phyloP scores from a whole-genome alignment of 768 basidiomycete species.

The Dioszegia hungarica region DNA sequence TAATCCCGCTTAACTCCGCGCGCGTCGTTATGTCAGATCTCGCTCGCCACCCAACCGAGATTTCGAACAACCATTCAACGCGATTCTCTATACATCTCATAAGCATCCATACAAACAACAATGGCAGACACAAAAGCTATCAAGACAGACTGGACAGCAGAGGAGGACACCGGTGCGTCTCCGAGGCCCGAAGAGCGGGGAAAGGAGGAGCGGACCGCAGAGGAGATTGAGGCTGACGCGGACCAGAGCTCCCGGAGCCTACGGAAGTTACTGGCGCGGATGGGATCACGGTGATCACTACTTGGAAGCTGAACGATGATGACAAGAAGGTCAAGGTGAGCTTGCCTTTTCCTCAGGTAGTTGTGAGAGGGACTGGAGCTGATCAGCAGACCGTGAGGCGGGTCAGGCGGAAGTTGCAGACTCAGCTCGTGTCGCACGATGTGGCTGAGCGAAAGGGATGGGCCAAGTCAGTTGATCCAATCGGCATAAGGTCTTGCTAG shows the following conservation, averaged over 20 bases:
- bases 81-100: too few species aligned
- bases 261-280: conserved; percentile 73
- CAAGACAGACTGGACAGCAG: conserved; percentile 38
- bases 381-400: conserved; percentile 68
- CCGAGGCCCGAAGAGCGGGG: not conserved
- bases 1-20: not conserved
- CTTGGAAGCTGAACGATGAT: conserved; percentile 80
- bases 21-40: not conserved
- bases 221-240: not conserved
- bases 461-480: conserved; percentile 55
- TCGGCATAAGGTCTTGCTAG: not conserved
- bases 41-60: conserved; percentile 3
- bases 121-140: not conserved
- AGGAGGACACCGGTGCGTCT: conserved; percentile 21
- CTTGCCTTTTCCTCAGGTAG: not conserved
- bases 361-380: not conserved
- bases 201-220: not conserved
- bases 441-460: conserved; percentile 92
- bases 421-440: conserved; percentile 84
- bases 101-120: not conserved
- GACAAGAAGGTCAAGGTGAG: conserved; percentile 90
- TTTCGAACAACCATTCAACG: not conserved
- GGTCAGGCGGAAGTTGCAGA: conserved; percentile 79
- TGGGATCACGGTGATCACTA: conserved; percentile 77
- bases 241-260: conserved; percentile 48